phyloP scores from a whole-genome alignment of 2,329 filamentous ascomycete species.

The Pseudocercospora vitis region DNA sequence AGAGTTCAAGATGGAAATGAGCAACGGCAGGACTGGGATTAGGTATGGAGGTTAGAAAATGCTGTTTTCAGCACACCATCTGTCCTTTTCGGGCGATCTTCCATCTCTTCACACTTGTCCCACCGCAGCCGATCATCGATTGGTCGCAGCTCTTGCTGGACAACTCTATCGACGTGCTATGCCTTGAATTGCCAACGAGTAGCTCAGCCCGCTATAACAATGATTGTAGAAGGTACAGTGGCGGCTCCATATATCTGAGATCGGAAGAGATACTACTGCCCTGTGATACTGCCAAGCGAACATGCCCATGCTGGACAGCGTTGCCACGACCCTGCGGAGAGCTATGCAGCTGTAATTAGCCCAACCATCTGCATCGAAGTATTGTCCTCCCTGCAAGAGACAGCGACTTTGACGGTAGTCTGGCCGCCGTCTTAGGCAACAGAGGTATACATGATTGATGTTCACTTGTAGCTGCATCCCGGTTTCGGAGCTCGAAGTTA shows the following conservation, averaged over 20 bases:
- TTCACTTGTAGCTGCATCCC: slow-evolving; percentile 20
- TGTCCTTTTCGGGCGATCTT: no score
- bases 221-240: slow-evolving; percentile 31
- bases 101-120: neutral
- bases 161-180: slow-evolving; percentile 10
- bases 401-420: slow-evolving; percentile 35
- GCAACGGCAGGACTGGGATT: no score
- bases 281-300: slow-evolving; percentile 15
- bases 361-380: slow-evolving; percentile 55
- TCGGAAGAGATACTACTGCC: slow-evolving; percentile 26
- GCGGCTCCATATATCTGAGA: slow-evolving; percentile 39
- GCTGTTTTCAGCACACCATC: no score
- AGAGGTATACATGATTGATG: slow-evolving; percentile 24
- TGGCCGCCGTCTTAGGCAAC: slow-evolving; percentile 25
- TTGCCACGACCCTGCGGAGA: slow-evolving; percentile 53
- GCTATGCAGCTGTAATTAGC: slow-evolving; percentile 50
- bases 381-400: slow-evolving; percentile 48
- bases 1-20: no score
- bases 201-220: slow-evolving; percentile 20
- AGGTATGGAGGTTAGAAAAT: no score
- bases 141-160: slow-evolving; percentile 14
- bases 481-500: slow-evolving; percentile 6
- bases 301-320: slow-evolving; percentile 23
- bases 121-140: neutral
- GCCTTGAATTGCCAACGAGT: slow-evolving; percentile 23